Evolutionary conservation across 73 alveolate genomes (phyloP).

Genomic region (Paramecium biaurelia): DNA sequence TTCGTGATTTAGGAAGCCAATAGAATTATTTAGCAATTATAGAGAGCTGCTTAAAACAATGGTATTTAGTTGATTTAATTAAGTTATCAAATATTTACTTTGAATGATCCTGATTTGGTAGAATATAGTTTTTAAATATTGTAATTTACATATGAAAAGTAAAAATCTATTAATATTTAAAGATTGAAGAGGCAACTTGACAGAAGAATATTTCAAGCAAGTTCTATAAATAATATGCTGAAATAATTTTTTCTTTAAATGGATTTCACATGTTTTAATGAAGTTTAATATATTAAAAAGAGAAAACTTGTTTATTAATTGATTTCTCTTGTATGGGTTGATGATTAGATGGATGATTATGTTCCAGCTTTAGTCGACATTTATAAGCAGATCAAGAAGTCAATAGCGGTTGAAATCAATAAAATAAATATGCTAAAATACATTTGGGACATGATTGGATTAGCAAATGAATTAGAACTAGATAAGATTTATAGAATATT

Average conservation of each 20-base stretch:
- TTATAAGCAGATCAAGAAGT: background rate
- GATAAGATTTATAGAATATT: background rate
- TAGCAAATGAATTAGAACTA: background rate
- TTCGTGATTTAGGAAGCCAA: background rate
- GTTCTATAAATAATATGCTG: background rate
- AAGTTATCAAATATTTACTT: background rate
- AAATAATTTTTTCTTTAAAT: background rate
- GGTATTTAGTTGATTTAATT: background rate
- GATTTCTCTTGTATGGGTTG: conserved; percentile 29
- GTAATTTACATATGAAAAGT: background rate
- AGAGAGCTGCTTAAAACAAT: background rate
- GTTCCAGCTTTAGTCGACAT: conserved; percentile 29
- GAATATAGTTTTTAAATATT: conserved; percentile 3
- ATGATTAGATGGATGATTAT: conserved; percentile 35
- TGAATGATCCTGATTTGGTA: background rate
- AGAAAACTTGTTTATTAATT: background rate
- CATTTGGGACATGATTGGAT: conserved; percentile 44
- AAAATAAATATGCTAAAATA: conserved; percentile 33
- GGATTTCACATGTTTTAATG: conserved; percentile 35
- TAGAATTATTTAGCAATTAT: background rate
- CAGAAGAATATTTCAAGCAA: background rate
- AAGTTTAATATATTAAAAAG: background rate
- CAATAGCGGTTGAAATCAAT: background rate
- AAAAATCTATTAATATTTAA: background rate
- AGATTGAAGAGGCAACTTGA: background rate